A percentile compares a stretch with the other conserved stretches of the same genome.
phyloP scores from a whole-genome alignment of 495 filamentous ascomycete species.

The Amphirosellinia nigrospora region DNA sequence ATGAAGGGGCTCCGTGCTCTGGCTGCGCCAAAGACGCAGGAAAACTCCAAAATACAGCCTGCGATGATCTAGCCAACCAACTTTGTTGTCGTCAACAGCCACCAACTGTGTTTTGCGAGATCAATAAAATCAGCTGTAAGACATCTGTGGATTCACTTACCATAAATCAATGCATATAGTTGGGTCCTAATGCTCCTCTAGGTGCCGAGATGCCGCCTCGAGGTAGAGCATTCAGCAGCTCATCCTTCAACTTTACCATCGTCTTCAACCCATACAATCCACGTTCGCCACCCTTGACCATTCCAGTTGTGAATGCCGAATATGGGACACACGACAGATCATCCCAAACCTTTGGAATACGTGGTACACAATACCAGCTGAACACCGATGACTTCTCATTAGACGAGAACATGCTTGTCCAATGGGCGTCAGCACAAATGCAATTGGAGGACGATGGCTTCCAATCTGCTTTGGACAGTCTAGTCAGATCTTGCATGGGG shows the following conservation, averaged over 20 bases:
- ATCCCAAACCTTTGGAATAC: neutral
- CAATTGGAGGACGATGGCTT: slow-evolving; percentile 28
- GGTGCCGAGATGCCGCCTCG: slow-evolving; percentile 24
- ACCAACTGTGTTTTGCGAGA: slow-evolving; percentile 32
- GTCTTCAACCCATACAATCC: slow-evolving; percentile 15
- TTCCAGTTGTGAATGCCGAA: slow-evolving; percentile 16
- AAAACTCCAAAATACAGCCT: slow-evolving; percentile 34
- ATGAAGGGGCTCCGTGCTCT: slow-evolving; percentile 38
- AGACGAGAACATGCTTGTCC: slow-evolving; percentile 26
- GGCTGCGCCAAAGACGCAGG: slow-evolving; percentile 36
- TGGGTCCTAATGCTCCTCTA: slow-evolving; percentile 19
- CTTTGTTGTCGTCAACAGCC: slow-evolving; percentile 39
- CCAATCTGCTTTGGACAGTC: slow-evolving; percentile 36
- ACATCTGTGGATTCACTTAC: slow-evolving; percentile 16
- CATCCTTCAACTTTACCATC: slow-evolving; percentile 21
- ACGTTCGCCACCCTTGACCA: neutral
- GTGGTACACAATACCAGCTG: slow-evolving; percentile 22
- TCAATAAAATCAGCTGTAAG: slow-evolving; percentile 36
- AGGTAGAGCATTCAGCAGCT: slow-evolving; percentile 16
- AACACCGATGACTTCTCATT: slow-evolving; percentile 10
- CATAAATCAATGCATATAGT: neutral
- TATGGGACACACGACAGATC: neutral
- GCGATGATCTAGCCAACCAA: slow-evolving; percentile 35
- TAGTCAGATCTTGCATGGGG: slow-evolving; percentile 31
- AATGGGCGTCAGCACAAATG: slow-evolving; percentile 41